A percentile compares a stretch with the other conserved stretches of the same genome.
Conservation (phyloP, 768 basidiomycete species). For the Melanogaster broomeanus region DNA sequence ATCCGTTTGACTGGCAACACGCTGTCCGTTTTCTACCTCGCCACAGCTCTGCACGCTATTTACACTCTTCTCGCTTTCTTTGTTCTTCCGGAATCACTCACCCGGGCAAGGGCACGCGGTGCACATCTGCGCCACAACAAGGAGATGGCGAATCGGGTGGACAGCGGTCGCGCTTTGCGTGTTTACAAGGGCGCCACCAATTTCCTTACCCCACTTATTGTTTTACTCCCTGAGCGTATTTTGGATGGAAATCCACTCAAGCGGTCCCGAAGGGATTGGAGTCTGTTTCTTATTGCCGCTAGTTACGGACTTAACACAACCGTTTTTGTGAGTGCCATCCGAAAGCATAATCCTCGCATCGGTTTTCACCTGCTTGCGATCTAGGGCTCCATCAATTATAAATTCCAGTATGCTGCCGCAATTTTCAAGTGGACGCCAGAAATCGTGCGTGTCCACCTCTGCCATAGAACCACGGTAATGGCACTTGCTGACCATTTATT, state of each 20-base stretch:
- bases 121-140: conserved; percentile 16
- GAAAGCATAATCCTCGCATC: neutral
- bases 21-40: conserved; percentile 73
- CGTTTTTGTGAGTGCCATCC: conserved; percentile 43
- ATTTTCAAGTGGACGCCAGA: conserved; percentile 71
- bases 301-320: conserved; percentile 49
- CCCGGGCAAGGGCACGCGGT: conserved; percentile 43
- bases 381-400: conserved; percentile 58
- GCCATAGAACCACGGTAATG: neutral
- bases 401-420: conserved; percentile 64
- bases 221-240: conserved; percentile 53
- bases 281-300: conserved; percentile 54
- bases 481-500: neutral
- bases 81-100: conserved; percentile 79
- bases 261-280: conserved; percentile 58
- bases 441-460: conserved; percentile 41
- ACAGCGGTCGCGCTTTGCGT: neutral
- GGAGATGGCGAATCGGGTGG: conserved; percentile 8
- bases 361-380: neutral
- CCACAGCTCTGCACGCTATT: conserved; percentile 48
- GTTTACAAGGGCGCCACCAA: conserved; percentile 47
- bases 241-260: conserved; percentile 40
- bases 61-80: conserved; percentile 53
- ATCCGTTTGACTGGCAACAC: conserved; percentile 55
- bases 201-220: conserved; percentile 71